Evolutionary conservation across 768 basidiomycete species (phyloP).

Genomic region (Suillus subalutaceus): DNA sequence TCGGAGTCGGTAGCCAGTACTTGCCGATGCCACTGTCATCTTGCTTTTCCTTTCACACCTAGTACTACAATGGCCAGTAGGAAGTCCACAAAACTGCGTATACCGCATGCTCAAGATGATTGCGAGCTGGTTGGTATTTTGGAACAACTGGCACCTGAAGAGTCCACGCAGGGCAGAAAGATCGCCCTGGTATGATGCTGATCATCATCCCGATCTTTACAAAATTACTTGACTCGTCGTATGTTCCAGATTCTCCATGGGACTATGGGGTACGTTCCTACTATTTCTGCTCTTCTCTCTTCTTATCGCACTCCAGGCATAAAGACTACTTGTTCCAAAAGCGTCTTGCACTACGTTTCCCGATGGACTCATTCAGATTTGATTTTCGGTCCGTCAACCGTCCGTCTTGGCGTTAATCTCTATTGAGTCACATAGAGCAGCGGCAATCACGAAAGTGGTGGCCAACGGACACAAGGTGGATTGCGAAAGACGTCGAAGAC

Average conservation of each 20-base stretch:
- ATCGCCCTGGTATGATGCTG: conserved; percentile 61
- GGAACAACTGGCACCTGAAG: conserved; percentile 56
- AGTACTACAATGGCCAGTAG: conserved; percentile 26
- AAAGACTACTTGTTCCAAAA: conserved; percentile 86
- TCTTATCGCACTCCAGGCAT: conserved; percentile 51
- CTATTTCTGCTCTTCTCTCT: not conserved
- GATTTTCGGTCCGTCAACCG: conserved; percentile 72
- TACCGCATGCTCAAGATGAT: conserved; percentile 52
- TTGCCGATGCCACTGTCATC: not conserved
- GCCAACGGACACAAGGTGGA: conserved; percentile 63
- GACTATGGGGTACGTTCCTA: conserved; percentile 63
- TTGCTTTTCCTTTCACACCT: conserved; percentile 16
- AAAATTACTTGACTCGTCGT: conserved; percentile 15
- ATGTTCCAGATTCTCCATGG: conserved; percentile 73
- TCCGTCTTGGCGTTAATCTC: conserved; percentile 3
- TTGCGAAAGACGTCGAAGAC: conserved; percentile 63
- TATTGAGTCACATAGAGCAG: conserved; percentile 37
- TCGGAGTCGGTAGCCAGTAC: not conserved
- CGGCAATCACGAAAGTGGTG: conserved; percentile 77
- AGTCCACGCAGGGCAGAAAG: conserved; percentile 57
- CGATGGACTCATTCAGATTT: conserved; percentile 82
- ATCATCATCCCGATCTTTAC: conserved; percentile 13
- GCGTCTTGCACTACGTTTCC: conserved; percentile 62
- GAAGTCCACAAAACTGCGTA: conserved; percentile 51
- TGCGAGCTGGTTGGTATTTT: conserved; percentile 59